Evolutionary conservation across 1,284 basidiomycete genomes (phyloP).

Genomic region (Boletus smithii): DNA sequence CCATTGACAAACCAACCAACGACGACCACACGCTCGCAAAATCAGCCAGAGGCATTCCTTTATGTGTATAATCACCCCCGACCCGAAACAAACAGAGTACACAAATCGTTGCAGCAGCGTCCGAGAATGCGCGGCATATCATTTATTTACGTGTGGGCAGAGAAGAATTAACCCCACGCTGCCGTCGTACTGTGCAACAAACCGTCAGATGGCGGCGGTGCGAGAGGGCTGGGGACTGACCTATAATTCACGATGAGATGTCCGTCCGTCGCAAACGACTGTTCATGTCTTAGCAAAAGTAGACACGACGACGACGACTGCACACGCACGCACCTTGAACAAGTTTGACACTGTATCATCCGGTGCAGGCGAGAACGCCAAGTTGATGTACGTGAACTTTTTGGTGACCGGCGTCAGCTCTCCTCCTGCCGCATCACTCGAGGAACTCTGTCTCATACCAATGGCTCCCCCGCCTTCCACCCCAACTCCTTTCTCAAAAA

Average conservation of each 20-base stretch:
- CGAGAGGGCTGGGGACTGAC: slow-evolving; percentile 40
- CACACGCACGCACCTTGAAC: slow-evolving; percentile 58
- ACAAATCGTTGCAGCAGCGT: no score
- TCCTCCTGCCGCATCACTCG: no score
- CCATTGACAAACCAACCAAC: no score
- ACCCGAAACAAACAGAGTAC: no score
- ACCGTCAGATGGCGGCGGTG: slow-evolving; percentile 6
- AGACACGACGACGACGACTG: background rate
- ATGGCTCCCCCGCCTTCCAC: slow-evolving; percentile 82
- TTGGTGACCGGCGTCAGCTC: background rate
- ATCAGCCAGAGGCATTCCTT: no score
- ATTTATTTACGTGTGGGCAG: no score
- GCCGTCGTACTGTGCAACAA: slow-evolving; percentile 53
- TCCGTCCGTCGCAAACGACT: slow-evolving; percentile 91
- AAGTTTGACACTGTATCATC: slow-evolving; percentile 86
- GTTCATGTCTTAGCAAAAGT: slow-evolving; percentile 7
- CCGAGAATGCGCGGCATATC: no score
- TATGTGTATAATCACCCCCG: no score
- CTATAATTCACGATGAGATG: slow-evolving; percentile 97
- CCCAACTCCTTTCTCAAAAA: slow-evolving; percentile 90
- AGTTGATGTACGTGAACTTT: slow-evolving; percentile 94
- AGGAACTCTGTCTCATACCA: slow-evolving; percentile 54
- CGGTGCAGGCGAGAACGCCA: slow-evolving; percentile 88
- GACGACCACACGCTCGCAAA: no score
- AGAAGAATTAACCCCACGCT: slow-evolving; percentile 67